Base-by-base conservation (phyloP, 2,329 filamentous ascomycete species). In the Aspergillus flavus region DNA sequence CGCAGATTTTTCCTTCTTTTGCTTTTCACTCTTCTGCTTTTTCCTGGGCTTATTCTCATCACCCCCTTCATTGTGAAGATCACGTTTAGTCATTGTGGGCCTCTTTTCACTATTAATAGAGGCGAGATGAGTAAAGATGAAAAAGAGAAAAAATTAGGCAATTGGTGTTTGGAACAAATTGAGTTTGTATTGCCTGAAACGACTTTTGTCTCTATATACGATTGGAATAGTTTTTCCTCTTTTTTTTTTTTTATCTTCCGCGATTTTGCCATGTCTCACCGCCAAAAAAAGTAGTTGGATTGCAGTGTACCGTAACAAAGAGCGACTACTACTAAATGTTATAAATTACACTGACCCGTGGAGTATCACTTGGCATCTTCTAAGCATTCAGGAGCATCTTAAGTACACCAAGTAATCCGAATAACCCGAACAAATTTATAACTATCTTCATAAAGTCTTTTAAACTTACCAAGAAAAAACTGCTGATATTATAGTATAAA, bases 51-150 rank as follows among this genome's bases (percentile, higher is more conserved):
- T 71, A 21, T 61, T 62, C 59, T 77, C 74, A 41, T 65, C 59
- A 48, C 58, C 62, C 23, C 66, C 28, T 58, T 75, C 71, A 39
- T 66, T 59, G 53, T 69, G 62, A 53, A 69, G 66, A 26, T 69
- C 70, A 60, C 73, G 73, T 64, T 78, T 78, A 2, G 71, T 72
- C 76, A 78, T 78, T 52, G n/a, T 46, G 23, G 12, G 43, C n/a
- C 21, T 48, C 36, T 21, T 21, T 52, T 56, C 21, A 55, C 10
- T 32, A 34, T 23, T 7, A 16, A 19, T 34, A 39, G 32, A 39
- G 16, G 21, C 5, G 3, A 36, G 7, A 36, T 16, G 6, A 21
- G 52, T 11, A 2, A 23, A 54, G 7, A 16, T 12, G 7, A 21
- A 53, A n/a, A 23, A 26, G n/a, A 39, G n/a, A 19, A 39, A 7